phyloP scores from a whole-genome alignment of 2,329 filamentous ascomycete genomes.

The Chaetomiaceae sp. region DNA sequence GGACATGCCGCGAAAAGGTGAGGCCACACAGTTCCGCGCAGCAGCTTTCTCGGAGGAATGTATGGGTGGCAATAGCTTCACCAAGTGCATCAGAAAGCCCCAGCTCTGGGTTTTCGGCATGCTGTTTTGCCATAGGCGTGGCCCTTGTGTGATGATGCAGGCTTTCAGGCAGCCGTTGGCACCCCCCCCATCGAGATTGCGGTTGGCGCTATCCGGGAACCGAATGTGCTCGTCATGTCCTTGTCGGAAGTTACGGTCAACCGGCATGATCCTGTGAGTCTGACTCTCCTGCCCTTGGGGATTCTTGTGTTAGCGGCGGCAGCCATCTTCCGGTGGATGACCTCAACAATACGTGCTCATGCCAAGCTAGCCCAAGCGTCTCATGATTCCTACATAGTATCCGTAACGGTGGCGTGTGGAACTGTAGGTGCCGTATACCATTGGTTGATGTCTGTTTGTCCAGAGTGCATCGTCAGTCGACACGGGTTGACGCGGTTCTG shows the following conservation, averaged over 20 bases:
- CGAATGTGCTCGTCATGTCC: constrained; percentile 6
- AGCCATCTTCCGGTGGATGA: neutral
- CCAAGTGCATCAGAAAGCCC: too few species aligned
- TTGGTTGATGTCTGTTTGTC: neutral
- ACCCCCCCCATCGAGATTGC: too few species aligned
- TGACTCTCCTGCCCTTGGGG: neutral
- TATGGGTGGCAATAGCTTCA: too few species aligned
- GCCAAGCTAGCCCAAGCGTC: neutral
- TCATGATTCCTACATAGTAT: too few species aligned
- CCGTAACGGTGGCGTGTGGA: constrained; percentile 1
- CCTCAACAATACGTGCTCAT: neutral
- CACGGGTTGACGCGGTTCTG: constrained; percentile 5
- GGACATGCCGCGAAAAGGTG: too few species aligned
- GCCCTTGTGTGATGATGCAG: too few species aligned
- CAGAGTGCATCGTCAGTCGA: neutral
- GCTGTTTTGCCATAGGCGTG: too few species aligned
- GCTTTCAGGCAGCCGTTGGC: too few species aligned
- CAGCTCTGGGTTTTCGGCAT: too few species aligned
- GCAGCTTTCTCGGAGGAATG: too few species aligned
- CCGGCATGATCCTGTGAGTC: neutral
- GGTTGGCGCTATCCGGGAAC: too few species aligned
- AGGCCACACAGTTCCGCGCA: too few species aligned
- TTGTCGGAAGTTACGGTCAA: neutral
- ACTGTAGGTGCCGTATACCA: neutral
- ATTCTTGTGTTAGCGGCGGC: neutral